Evolutionary conservation across 1,139 yeast genomes (phyloP).

Genomic region (Candida gigantensis): DNA sequence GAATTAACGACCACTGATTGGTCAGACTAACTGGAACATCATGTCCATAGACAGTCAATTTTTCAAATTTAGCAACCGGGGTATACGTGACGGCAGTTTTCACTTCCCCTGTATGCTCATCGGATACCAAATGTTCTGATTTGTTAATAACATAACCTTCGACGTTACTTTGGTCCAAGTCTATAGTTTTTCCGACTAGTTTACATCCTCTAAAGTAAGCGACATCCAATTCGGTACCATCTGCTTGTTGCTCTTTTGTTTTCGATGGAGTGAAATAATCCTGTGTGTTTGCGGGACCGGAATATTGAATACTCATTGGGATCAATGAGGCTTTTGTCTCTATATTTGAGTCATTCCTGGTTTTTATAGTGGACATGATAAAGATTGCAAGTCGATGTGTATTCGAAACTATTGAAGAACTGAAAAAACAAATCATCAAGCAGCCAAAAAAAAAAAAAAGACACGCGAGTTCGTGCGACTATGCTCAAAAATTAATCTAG

Average conservation of each 20-base stretch:
- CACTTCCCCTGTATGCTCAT: slow-evolving; percentile 20
- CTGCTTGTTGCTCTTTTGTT: slow-evolving; percentile 17
- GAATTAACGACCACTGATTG: slow-evolving; percentile 36
- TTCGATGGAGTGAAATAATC: slow-evolving; percentile 42
- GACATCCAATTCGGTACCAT: slow-evolving; percentile 16
- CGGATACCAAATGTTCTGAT: slow-evolving; percentile 28
- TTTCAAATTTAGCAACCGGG: slow-evolving; percentile 34
- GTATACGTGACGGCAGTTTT: slow-evolving; percentile 29
- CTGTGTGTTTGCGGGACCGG: slow-evolving; percentile 40
- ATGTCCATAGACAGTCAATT: slow-evolving; percentile 40
- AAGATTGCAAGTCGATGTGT: neutral
- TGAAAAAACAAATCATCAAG: no score
- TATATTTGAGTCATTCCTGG: slow-evolving; percentile 6
- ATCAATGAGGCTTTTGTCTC: slow-evolving; percentile 30
- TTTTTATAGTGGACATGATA: slow-evolving; percentile 12
- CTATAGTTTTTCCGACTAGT: slow-evolving; percentile 31
- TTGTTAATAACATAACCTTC: slow-evolving; percentile 34
- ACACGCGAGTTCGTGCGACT: no score
- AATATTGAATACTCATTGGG: slow-evolving; percentile 42
- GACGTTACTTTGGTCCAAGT: slow-evolving; percentile 19
- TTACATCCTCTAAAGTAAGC: slow-evolving; percentile 46
- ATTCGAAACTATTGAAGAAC: no score
- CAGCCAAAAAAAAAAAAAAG: no score
- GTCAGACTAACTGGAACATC: slow-evolving; percentile 33
- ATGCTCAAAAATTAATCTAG: no score